These are phyloP conservation scores for Trichoderma arundinaceum DNA, from an alignment of 2,329 filamentous ascomycete genomes.

Conservation along the genomic window DNA sequence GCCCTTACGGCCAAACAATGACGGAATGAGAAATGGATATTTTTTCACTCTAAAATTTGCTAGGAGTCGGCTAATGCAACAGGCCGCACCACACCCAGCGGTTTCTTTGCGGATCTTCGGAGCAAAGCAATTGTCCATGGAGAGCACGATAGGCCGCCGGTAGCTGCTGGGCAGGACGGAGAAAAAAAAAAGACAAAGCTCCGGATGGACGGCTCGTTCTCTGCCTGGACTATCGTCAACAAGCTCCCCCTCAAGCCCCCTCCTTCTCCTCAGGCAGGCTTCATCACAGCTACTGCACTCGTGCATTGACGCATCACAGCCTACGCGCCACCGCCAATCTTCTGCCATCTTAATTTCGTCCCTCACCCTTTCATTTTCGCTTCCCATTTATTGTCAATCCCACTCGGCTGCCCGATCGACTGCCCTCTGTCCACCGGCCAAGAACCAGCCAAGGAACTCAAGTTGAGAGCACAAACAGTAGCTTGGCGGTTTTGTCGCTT, in stretches of 20 bases:
- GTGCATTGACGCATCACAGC: background rate
- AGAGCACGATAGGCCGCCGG: background rate
- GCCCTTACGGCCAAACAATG: background rate
- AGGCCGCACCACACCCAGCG: background rate
- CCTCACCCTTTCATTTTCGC: background rate
- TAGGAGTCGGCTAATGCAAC: constrained; percentile 20
- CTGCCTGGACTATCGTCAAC: background rate
- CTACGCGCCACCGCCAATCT: constrained; percentile 8
- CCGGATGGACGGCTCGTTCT: constrained; percentile 10
- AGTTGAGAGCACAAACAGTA: background rate
- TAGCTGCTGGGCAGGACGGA: background rate
- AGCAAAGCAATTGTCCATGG: constrained; percentile 15
- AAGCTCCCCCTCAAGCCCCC: background rate
- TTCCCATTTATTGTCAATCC: background rate
- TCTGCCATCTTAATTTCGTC: constrained; percentile 1
- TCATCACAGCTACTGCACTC: constrained; percentile 4
- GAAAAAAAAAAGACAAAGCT: background rate
- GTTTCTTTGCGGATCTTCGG: constrained; percentile 18
- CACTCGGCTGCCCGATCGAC: constrained; percentile 10
- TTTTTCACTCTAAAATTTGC: background rate
- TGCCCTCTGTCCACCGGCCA: background rate
- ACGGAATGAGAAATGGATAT: background rate
- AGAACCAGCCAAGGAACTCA: constrained; percentile 18
- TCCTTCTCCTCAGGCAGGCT: constrained; percentile 12
- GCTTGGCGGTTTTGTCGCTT: background rate